Evolutionary conservation across 257 asterid genomes (phyloP).

Genomic region (Fraxinus quadrangulata): DNA sequence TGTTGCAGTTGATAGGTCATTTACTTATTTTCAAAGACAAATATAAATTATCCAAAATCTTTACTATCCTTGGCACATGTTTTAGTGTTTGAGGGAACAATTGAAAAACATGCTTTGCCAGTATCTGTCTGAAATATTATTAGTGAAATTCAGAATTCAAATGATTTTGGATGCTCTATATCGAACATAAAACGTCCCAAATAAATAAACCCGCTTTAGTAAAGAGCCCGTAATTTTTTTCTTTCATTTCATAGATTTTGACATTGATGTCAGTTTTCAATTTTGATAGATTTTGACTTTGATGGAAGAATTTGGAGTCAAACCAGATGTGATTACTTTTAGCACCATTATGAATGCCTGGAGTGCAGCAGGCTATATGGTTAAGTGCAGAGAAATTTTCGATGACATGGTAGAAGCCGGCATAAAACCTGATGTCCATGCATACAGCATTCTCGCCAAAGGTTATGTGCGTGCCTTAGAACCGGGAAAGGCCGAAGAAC

Average conservation of each 20-base stretch:
- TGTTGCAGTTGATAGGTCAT: background rate
- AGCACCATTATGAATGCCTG: constrained; percentile 78
- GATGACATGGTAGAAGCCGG: constrained; percentile 66
- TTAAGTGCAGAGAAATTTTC: constrained; percentile 62
- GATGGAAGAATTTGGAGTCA: constrained; percentile 63
- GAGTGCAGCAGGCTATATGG: constrained; percentile 68
- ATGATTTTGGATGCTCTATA: background rate
- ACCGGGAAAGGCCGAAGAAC: constrained; percentile 73
- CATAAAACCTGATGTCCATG: constrained; percentile 57
- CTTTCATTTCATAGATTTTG: background rate
- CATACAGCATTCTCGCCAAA: constrained; percentile 67
- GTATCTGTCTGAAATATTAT: too few species aligned
- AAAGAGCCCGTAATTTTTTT: background rate
- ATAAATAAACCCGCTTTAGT: background rate
- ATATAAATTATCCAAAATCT: background rate
- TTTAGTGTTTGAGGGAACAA: background rate
- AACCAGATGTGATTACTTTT: constrained; percentile 66
- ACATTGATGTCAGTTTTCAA: constrained; percentile 15
- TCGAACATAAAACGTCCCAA: background rate
- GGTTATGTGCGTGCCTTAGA: constrained; percentile 60
- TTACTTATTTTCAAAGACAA: background rate
- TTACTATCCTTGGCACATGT: background rate
- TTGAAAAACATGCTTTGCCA: background rate
- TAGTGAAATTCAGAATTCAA: background rate
- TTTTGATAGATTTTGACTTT: constrained; percentile 48